A percentile compares a stretch with the other conserved stretches of the same genome.
phyloP scores from a whole-genome alignment of 306 rosid genomes.

The Mimosa bimucronata region DNA sequence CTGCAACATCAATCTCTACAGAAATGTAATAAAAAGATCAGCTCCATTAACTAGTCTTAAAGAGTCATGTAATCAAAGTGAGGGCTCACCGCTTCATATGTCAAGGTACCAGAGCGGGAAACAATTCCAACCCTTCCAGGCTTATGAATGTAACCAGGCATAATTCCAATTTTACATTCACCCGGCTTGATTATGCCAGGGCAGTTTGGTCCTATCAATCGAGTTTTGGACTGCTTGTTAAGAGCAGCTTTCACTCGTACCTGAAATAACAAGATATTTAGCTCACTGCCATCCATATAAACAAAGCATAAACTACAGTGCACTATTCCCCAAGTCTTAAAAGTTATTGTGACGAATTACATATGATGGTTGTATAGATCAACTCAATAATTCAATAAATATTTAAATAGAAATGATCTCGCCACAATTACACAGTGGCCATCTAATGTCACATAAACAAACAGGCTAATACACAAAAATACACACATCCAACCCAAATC shows the following conservation, averaged over 20 bases:
- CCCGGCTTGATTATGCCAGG: slow-evolving; percentile 99
- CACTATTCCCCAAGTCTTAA: slow-evolving; percentile 19
- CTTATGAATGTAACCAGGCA: slow-evolving; percentile 98
- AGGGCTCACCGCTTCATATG: slow-evolving; percentile 94
- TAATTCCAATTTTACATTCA: slow-evolving; percentile 98
- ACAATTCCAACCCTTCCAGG: slow-evolving; percentile 98
- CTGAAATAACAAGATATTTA: slow-evolving; percentile 49
- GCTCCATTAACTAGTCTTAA: slow-evolving; percentile 1
- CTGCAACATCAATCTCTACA: slow-evolving; percentile 22
- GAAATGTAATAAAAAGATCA: slow-evolving; percentile 11
- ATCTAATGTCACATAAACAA: slow-evolving; percentile 13
- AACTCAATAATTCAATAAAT: not conserved
- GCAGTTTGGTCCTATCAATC: slow-evolving; percentile 97
- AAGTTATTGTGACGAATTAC: not conserved
- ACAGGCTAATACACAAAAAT: slow-evolving; percentile 1
- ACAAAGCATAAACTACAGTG: slow-evolving; percentile 19
- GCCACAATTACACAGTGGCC: slow-evolving; percentile 7
- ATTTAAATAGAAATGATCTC: not conserved
- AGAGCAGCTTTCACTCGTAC: slow-evolving; percentile 94
- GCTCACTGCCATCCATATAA: slow-evolving; percentile 30
- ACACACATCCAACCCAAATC: slow-evolving; percentile 1
- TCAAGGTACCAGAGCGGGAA: slow-evolving; percentile 99
- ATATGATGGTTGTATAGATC: not conserved
- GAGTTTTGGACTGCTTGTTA: slow-evolving; percentile 84
- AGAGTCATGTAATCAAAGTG: slow-evolving; percentile 9